These are phyloP conservation scores for Raffaelea arxii DNA, from an alignment of 2,329 filamentous ascomycete species.

Conservation along the genomic window DNA sequence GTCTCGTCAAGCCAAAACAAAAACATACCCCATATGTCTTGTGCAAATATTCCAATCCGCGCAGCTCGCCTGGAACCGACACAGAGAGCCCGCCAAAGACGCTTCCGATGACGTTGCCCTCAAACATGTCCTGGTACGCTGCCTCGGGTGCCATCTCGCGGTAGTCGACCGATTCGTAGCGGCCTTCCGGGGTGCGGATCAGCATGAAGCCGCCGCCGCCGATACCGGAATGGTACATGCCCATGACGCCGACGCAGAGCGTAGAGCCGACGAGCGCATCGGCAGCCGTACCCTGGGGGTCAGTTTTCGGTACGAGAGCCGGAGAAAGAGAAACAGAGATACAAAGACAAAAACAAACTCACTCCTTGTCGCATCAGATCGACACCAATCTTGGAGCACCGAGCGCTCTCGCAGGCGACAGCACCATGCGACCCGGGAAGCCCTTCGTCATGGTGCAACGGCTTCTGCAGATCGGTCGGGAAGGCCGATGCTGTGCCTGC, in stretches of 20 bases:
- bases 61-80: conserved; percentile 64
- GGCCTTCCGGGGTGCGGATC: conserved; percentile 61
- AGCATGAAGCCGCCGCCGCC: conserved; percentile 89
- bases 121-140: conserved; percentile 77
- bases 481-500: not conserved
- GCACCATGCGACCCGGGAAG: conserved; percentile 37
- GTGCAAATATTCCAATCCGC: conserved; percentile 73
- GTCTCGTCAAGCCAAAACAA: not conserved
- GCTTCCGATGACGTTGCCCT: conserved; percentile 56
- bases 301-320: not conserved
- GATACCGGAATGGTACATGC: conserved; percentile 73
- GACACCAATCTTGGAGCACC: conserved; percentile 61
- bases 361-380: conserved; percentile 47
- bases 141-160: conserved; percentile 78
- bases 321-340: not conserved
- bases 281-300: conserved; percentile 58
- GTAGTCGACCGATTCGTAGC: conserved; percentile 82
- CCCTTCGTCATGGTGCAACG: not conserved
- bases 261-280: conserved; percentile 67
- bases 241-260: conserved; percentile 65
- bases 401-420: conserved; percentile 58
- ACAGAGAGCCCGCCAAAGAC: conserved; percentile 63
- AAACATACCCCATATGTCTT: conserved; percentile 51
- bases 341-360: conserved; percentile 1
- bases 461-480: conserved; percentile 6